Conservation (phyloP, 208 protist species). For the Trypanosoma scelopori region DNA sequence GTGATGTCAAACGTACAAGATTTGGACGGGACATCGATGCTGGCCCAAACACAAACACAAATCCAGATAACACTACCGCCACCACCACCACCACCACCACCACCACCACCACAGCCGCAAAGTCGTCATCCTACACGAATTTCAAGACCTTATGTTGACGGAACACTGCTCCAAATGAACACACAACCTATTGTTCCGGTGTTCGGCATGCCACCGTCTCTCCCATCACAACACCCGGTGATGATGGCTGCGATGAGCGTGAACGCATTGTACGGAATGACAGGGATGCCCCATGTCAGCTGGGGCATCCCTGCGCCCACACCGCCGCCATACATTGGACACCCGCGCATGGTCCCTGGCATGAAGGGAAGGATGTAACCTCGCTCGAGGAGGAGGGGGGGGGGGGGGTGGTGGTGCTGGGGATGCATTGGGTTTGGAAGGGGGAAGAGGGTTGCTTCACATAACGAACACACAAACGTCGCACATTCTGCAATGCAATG, state of each 20-base stretch:
- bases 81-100: neutral
- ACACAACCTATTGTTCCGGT: slow-evolving; percentile 2
- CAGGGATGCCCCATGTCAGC: neutral
- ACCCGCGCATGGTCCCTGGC: neutral
- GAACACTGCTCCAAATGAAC: neutral
- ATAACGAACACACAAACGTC: too few relatives aligned
- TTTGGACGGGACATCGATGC: neutral
- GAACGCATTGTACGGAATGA: slow-evolving; percentile 14
- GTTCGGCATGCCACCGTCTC: slow-evolving; percentile 8
- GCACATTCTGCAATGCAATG: too few relatives aligned
- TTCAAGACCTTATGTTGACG: slow-evolving; percentile 7
- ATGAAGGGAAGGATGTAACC: slow-evolving; percentile 22
- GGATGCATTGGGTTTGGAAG: neutral
- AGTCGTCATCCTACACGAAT: neutral
- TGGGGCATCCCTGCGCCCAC: slow-evolving; percentile 15
- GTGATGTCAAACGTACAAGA: slow-evolving; percentile 7
- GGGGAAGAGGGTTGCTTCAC: neutral
- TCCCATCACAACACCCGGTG: neutral
- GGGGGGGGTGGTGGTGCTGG: too few relatives aligned
- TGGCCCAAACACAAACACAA: neutral
- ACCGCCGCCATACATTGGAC: slow-evolving; percentile 20
- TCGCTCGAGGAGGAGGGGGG: neutral
- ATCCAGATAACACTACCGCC: neutral
- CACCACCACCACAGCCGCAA: neutral
- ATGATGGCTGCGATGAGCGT: slow-evolving; percentile 17